Evolutionary conservation across 768 basidiomycete genomes (phyloP).

Genomic region (Lactarius hengduanensis): DNA sequence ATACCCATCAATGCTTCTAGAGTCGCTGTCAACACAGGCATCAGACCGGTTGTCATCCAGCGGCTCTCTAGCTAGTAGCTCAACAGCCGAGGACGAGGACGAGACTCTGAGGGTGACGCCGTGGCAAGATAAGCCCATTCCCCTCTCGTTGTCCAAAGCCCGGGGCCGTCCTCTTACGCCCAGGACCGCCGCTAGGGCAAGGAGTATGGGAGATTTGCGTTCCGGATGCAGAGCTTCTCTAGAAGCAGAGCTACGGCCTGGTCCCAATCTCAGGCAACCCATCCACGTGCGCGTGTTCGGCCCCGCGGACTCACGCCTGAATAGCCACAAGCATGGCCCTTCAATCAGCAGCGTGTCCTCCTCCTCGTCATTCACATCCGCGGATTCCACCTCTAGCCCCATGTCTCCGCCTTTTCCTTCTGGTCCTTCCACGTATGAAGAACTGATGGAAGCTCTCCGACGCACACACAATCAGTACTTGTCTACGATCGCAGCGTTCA

Average conservation of each 20-base stretch:
- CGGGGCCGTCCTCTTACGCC: conserved; percentile 28
- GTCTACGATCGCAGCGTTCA: conserved; percentile 94
- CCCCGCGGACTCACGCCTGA: conserved; percentile 25
- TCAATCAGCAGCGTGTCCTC: conserved; percentile 76
- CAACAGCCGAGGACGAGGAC: conserved; percentile 22
- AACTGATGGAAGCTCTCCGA: conserved; percentile 76
- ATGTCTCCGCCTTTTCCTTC: conserved; percentile 60
- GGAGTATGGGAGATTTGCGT: conserved; percentile 55
- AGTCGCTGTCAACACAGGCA: conserved; percentile 26
- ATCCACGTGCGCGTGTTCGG: conserved; percentile 16
- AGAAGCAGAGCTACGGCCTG: conserved; percentile 41
- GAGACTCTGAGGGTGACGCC: conserved; percentile 20
- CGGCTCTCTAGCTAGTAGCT: conserved; percentile 14
- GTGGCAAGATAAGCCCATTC: conserved; percentile 25
- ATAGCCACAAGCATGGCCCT: conserved; percentile 32
- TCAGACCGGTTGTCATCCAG: conserved; percentile 16
- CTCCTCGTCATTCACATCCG: conserved; percentile 65
- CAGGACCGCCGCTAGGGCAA: conserved; percentile 43
- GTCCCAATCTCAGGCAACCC: conserved; percentile 27
- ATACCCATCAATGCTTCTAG: conserved; percentile 23
- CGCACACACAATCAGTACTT: conserved; percentile 86
- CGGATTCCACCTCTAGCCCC: conserved; percentile 49
- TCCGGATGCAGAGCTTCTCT: conserved; percentile 35
- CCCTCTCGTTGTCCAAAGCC: conserved; percentile 12
- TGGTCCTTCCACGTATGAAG: conserved; percentile 65